Percentiles rank a stretch among this genome's conserved stretches.
phyloP scores from a whole-genome alignment of 225 moss, liverwort and hornwort genomes.

The Asterella californica region DNA sequence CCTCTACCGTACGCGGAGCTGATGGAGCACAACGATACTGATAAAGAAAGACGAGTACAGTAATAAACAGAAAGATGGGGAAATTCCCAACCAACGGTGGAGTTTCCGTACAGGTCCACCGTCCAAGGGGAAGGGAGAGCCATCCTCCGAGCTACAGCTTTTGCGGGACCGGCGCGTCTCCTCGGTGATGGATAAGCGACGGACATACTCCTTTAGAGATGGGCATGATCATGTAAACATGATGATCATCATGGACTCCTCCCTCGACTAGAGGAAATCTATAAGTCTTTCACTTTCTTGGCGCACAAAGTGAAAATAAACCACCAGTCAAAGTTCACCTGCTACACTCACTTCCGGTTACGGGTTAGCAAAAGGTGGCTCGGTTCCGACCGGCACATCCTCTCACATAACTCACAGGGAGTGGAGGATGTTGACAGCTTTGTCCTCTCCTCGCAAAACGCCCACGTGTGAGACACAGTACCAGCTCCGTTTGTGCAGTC shows the following conservation, averaged over 20 bases:
- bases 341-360: background rate
- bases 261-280: background rate
- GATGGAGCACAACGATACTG: background rate
- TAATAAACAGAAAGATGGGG: too few relatives aligned
- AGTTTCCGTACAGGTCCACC: too few relatives aligned
- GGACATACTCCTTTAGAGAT: background rate
- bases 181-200: background rate
- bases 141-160: background rate
- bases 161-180: background rate
- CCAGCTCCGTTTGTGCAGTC: background rate
- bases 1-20: background rate
- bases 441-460: background rate
- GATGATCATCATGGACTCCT: background rate
- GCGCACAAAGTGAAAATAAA: background rate
- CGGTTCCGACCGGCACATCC: too few relatives aligned
- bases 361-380: background rate
- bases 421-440: background rate
- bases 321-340: background rate
- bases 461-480: slow-evolving; percentile 4
- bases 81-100: too few relatives aligned
- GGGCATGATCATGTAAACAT: background rate
- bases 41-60: background rate
- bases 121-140: too few relatives aligned
- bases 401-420: too few relatives aligned
- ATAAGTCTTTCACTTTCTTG: background rate